phyloP scores from a whole-genome alignment of 768 basidiomycete genomes.

The Amanita rubescens region DNA sequence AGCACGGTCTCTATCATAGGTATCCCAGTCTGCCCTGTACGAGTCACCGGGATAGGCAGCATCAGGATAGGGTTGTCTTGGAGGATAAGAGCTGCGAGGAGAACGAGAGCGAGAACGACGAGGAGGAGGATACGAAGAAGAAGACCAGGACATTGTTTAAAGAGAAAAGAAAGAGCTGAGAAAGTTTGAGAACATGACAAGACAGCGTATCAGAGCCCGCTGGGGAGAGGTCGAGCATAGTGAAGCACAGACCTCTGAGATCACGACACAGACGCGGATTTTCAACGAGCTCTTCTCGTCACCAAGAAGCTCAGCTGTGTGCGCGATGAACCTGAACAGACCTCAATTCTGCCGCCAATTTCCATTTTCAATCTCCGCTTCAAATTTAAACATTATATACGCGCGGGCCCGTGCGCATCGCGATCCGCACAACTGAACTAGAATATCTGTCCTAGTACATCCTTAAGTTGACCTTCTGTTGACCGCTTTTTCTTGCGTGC shows the following conservation, averaged over 20 bases:
- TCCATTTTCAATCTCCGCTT: slow-evolving; percentile 36
- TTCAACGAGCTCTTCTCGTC: slow-evolving; percentile 35
- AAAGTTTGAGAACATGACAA: slow-evolving; percentile 47
- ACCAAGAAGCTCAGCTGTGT: slow-evolving; percentile 40
- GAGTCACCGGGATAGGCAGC: slow-evolving; percentile 44
- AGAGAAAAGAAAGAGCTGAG: slow-evolving; percentile 48
- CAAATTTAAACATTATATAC: slow-evolving; percentile 13
- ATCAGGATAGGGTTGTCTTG: slow-evolving; percentile 52
- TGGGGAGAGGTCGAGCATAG: slow-evolving; percentile 80
- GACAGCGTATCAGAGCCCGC: slow-evolving; percentile 67
- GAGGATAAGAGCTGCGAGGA: slow-evolving; percentile 51
- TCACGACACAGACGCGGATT: slow-evolving; percentile 46
- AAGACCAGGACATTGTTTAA: slow-evolving; percentile 77
- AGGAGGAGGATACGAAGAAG: slow-evolving; percentile 63
- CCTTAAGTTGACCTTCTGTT: slow-evolving; percentile 23
- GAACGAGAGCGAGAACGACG: slow-evolving; percentile 83
- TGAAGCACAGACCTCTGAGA: slow-evolving; percentile 89
- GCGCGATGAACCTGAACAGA: slow-evolving; percentile 51
- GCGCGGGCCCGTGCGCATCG: slow-evolving; percentile 30
- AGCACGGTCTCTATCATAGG: slow-evolving; percentile 64
- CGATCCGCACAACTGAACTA: slow-evolving; percentile 24
- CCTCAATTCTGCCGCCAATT: slow-evolving; percentile 15
- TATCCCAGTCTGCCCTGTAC: slow-evolving; percentile 62
- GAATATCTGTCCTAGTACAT: slow-evolving; percentile 47
- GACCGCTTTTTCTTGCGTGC: slow-evolving; percentile 23